Evolutionary conservation across 192 early-diverging fungal species (phyloP).

Genomic region (Glomus cerebriforme): DNA sequence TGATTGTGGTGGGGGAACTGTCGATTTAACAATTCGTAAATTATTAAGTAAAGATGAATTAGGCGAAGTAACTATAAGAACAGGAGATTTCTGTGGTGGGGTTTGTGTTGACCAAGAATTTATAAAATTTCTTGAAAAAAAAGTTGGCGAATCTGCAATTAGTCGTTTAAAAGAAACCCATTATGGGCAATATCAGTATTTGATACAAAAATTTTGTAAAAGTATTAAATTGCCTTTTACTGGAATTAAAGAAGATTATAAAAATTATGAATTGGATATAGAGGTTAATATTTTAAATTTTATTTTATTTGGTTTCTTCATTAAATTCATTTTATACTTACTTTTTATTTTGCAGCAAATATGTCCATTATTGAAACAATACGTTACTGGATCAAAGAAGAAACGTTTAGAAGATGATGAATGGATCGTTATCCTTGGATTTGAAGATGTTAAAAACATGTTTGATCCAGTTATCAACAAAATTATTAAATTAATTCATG

Average conservation of each 20-base stretch:
- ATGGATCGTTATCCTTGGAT: background rate
- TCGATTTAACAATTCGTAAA: constrained; percentile 36
- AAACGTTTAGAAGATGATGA: background rate
- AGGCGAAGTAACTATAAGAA: background rate
- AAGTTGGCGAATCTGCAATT: background rate
- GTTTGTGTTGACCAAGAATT: constrained; percentile 23
- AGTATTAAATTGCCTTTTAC: constrained; percentile 1
- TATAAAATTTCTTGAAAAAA: background rate
- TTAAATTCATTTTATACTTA: no score
- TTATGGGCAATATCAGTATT: constrained; percentile 8
- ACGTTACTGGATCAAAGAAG: background rate
- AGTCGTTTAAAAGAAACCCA: background rate
- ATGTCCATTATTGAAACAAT: background rate
- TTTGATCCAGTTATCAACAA: constrained; percentile 47
- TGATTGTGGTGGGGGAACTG: constrained; percentile 34
- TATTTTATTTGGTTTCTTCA: no score
- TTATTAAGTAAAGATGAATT: background rate
- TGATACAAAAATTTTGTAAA: constrained; percentile 8
- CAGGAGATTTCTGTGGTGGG: constrained; percentile 4
- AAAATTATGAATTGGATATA: background rate
- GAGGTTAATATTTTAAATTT: no score
- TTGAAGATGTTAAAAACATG: constrained; percentile 36
- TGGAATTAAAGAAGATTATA: background rate
- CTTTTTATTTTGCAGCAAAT: no score
- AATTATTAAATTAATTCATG: constrained; percentile 46